Conservation (phyloP, 441 rosid genomes). For the Eutrema salsugineum region DNA sequence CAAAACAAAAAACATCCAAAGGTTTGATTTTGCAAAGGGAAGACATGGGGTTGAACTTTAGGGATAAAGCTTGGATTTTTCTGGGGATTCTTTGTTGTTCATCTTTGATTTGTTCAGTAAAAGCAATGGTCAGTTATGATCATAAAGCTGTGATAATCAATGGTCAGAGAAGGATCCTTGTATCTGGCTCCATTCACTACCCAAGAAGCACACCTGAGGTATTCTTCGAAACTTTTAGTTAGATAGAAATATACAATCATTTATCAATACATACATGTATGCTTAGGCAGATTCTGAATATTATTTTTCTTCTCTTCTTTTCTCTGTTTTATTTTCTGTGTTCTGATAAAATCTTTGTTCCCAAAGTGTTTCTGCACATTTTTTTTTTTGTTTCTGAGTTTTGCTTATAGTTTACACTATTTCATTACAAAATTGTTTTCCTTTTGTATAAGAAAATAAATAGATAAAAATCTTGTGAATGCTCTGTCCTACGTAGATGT, state of each 20-base stretch:
- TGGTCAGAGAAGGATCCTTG: constrained; percentile 59
- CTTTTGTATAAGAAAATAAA: background rate
- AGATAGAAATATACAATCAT: background rate
- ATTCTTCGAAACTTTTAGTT: background rate
- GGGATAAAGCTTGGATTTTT: constrained; percentile 7
- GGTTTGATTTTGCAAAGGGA: background rate
- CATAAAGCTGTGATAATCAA: constrained; percentile 50
- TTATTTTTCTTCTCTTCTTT: background rate
- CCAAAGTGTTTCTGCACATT: background rate
- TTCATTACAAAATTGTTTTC: background rate
- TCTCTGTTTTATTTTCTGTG: background rate
- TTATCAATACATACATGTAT: background rate
- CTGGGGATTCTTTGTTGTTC: constrained; percentile 33
- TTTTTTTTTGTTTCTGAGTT: background rate
- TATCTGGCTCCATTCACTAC: constrained; percentile 76
- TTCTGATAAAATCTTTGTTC: background rate
- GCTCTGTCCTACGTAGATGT: constrained; percentile 45
- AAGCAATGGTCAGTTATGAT: constrained; percentile 59
- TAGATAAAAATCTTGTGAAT: background rate
- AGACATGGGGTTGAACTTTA: constrained; percentile 15
- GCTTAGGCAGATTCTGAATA: background rate
- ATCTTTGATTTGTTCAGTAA: constrained; percentile 48
- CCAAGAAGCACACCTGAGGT: constrained; percentile 84
- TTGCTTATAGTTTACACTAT: constrained; percentile 1
- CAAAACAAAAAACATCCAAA: constrained; percentile 1